Evolutionary conservation across 169 alveolate species (phyloP), one percentile per base, ranked within the genome.

Genomic region (Theileria luwenshuni): DNA sequence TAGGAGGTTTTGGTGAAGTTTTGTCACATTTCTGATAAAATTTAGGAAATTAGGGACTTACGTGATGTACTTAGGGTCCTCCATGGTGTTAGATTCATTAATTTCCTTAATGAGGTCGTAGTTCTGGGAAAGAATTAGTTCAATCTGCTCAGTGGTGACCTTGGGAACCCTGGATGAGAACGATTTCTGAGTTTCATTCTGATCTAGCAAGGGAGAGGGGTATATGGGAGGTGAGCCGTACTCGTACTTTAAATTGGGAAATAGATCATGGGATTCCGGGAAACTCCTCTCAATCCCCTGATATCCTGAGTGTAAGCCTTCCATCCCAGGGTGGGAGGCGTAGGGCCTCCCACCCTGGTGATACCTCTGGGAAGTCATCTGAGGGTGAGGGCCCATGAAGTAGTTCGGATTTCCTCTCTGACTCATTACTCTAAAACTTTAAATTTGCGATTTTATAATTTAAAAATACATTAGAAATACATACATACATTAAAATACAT

Each of bases 1-100:
- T 1, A 75, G 43, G 8, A 75, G 60, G 43, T 75, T 75, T 13
- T 64, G 48, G 19, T 65, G 84, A 12, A 75, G 71, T 51, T 32
- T 58, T 41, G 67, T n/a, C 10, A 35, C 17, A 23, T 68, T 68
- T 38, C 76, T 68, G 61, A 48, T 23, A 17, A 30, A 10, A 21
- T 32, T 25, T 48, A 32, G 27, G 15, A 10, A 13, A 35, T 63
- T 19, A 21, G 15, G 32, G 38, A 63, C 72, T n/a, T 47, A 73
- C 67, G 10, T 30, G 45, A 30, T 35, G 23, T 60, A 33, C 52
- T 73, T 42, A 0, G 72, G 51, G 51, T 25, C 74, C 1, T 73
- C 38, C 28, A 48, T 49, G n/a, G 61, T 25, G 27, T 63, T 48
- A 48, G 74, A 45, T 8, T 73, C 63, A 5, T 23, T 41, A 7